phyloP scores from a whole-genome alignment of 139 green algal species.

The Deuterostichococcus epilithicus region DNA sequence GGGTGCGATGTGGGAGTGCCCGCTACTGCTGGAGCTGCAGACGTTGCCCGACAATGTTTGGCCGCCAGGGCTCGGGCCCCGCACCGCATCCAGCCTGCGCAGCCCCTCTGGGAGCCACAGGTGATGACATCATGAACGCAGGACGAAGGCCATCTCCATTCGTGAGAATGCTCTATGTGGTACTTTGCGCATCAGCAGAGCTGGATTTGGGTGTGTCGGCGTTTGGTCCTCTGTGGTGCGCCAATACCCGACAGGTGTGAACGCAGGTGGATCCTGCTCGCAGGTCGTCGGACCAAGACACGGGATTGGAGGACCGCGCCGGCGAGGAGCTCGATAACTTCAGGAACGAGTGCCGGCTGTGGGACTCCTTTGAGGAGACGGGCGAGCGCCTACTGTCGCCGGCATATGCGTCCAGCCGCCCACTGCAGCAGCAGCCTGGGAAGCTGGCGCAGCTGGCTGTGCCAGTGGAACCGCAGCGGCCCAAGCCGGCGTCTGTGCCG shows the following conservation, averaged over 20 bases:
- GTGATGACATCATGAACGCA: too few species aligned
- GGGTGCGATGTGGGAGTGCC: conserved; percentile 67
- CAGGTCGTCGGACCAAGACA: not conserved
- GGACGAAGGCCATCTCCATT: too few species aligned
- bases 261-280: conserved; percentile 8
- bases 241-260: too few species aligned
- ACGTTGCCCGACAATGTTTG: not conserved
- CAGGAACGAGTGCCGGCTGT: too few species aligned
- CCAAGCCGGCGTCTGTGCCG: not conserved
- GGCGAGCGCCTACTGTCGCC: too few species aligned
- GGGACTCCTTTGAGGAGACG: not conserved
- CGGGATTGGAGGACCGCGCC: not conserved
- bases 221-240: too few species aligned
- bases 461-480: not conserved
- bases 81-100: conserved; percentile 1
- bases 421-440: not conserved
- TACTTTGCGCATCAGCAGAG: too few species aligned
- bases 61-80: not conserved
- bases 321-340: not conserved
- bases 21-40: conserved; percentile 47
- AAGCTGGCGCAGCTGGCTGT: not conserved
- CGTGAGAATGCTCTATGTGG: too few species aligned
- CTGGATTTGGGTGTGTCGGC: too few species aligned
- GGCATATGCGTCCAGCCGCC: too few species aligned
- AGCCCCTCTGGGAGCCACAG: not conserved